Evolutionary conservation across 1,139 yeast genomes (phyloP).

Genomic region (Candida tropicalis): DNA sequence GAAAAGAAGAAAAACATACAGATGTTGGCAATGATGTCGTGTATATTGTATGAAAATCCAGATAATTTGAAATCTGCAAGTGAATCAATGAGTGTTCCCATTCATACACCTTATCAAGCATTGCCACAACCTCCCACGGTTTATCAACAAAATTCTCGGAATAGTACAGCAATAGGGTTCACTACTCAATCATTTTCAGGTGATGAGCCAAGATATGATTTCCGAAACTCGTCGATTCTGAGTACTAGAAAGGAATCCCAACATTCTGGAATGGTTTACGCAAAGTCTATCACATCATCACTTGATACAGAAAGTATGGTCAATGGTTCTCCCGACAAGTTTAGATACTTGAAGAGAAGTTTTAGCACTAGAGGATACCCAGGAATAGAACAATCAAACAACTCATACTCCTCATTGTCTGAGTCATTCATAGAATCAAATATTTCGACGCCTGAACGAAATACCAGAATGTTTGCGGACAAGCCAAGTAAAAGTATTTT

Average conservation of each 20-base stretch:
- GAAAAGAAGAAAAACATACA: slow-evolving; percentile 71
- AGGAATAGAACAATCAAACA: slow-evolving; percentile 5
- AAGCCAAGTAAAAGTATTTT: slow-evolving; percentile 18
- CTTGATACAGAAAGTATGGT: slow-evolving; percentile 13
- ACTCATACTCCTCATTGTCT: slow-evolving; percentile 15
- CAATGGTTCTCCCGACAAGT: slow-evolving; percentile 18
- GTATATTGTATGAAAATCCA: slow-evolving; percentile 56
- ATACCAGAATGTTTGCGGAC: slow-evolving; percentile 3
- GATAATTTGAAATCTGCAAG: slow-evolving; percentile 20
- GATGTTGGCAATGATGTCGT: slow-evolving; percentile 88
- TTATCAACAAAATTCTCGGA: neutral
- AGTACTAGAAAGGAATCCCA: slow-evolving; percentile 23
- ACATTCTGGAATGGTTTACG: slow-evolving; percentile 11
- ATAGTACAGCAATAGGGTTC: neutral
- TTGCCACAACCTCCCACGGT: slow-evolving; percentile 33
- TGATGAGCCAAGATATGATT: slow-evolving; percentile 6
- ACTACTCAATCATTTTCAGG: neutral
- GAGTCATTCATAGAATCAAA: slow-evolving; percentile 12
- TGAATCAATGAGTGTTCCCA: slow-evolving; percentile 34
- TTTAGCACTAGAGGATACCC: slow-evolving; percentile 7
- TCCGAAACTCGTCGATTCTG: slow-evolving; percentile 26
- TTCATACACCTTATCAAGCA: slow-evolving; percentile 50
- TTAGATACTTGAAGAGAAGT: slow-evolving; percentile 13
- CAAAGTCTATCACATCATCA: slow-evolving; percentile 17
- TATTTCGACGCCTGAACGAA: slow-evolving; percentile 8